Evolutionary conservation across 164 flowering plant genomes (phyloP).

Genomic region (Vitis amurensis): DNA sequence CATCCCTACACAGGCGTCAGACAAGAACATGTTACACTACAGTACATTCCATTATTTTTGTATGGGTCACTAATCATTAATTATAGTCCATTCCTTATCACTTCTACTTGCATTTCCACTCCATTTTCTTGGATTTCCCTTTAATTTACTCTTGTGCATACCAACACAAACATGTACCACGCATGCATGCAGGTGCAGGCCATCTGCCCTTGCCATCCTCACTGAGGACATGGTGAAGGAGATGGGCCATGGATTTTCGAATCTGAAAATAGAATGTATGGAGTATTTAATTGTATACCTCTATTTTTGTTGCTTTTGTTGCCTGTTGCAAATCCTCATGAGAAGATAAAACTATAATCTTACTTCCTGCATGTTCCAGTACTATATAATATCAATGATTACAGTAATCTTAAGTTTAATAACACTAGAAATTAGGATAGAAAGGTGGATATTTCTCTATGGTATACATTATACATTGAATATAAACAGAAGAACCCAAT

Average conservation of each 20-base stretch:
- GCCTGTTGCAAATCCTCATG: constrained; percentile 21
- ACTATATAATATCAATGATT: constrained; percentile 7
- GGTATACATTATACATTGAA: neutral
- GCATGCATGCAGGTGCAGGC: constrained; percentile 17
- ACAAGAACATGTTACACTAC: neutral
- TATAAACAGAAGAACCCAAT: too few species aligned
- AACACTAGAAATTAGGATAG: neutral
- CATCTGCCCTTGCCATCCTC: constrained; percentile 21
- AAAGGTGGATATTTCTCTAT: constrained; percentile 1
- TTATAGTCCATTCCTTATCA: constrained; percentile 1
- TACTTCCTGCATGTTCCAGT: constrained; percentile 29
- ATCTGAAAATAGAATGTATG: constrained; percentile 1
- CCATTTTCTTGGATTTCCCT: neutral
- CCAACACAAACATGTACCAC: neutral
- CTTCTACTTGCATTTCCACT: neutral
- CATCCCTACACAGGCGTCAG: constrained; percentile 15
- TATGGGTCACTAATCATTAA: too few species aligned
- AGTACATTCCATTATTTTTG: too few species aligned
- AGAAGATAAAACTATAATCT: constrained; percentile 19
- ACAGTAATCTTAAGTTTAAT: neutral
- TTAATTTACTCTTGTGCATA: neutral
- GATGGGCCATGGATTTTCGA: constrained; percentile 24
- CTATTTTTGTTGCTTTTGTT: constrained; percentile 18
- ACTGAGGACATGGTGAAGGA: constrained; percentile 21
- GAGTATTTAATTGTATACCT: constrained; percentile 26